phyloP scores from a whole-genome alignment of 1,139 yeast species.

The Pneumocystis carinii region DNA sequence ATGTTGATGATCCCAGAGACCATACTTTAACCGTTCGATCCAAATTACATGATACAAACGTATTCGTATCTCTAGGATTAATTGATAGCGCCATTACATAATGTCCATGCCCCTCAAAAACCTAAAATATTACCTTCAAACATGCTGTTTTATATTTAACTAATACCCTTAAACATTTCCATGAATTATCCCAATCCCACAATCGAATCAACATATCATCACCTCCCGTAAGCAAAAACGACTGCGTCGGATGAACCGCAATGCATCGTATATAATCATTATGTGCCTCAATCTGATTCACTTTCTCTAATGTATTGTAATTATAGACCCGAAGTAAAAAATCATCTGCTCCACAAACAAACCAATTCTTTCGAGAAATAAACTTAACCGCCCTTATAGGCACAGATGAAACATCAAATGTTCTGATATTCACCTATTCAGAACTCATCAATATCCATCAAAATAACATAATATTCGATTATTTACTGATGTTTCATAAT shows the following conservation, averaged over 20 bases:
- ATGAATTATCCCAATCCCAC: conserved; percentile 94
- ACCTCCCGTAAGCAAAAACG: conserved; percentile 74
- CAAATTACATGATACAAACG: conserved; percentile 92
- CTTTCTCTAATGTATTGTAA: conserved; percentile 87
- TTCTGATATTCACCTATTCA: conserved; percentile 38
- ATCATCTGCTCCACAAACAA: conserved; percentile 91
- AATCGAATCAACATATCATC: conserved; percentile 84
- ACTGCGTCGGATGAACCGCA: conserved; percentile 87
- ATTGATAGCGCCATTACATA: conserved; percentile 88
- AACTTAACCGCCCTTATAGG: conserved; percentile 95
- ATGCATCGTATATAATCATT: conserved; percentile 89
- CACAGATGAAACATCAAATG: conserved; percentile 77
- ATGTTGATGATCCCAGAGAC: conserved; percentile 80
- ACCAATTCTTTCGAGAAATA: conserved; percentile 93
- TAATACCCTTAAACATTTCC: conserved; percentile 68
- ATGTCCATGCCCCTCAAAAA: conserved; percentile 87
- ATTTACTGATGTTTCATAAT: conserved; percentile 20
- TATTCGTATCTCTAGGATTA: conserved; percentile 94
- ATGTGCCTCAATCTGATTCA: conserved; percentile 92
- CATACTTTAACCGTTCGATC: conserved; percentile 94
- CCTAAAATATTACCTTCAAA: neutral
- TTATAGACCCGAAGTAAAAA: conserved; percentile 85
- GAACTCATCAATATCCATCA: conserved; percentile 45
- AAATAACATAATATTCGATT: conserved; percentile 59
- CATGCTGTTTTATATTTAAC: neutral